Conservation (phyloP, 2,329 filamentous ascomycete species). For the Fusarium irregulare region DNA sequence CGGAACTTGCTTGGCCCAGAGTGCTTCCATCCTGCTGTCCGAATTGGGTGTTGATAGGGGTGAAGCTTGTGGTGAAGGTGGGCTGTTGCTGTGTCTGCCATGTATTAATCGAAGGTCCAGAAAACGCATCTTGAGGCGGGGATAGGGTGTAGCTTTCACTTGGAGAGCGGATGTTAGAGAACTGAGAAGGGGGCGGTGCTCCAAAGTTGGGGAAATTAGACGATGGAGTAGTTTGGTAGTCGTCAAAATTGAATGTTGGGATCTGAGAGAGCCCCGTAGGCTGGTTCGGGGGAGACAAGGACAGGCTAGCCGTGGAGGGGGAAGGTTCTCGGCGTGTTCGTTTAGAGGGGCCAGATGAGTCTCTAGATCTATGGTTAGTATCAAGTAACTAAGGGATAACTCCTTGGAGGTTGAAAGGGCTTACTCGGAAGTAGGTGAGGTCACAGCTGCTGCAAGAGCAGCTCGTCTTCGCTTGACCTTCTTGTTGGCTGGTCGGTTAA, state of each 20-base stretch:
- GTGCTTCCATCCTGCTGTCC: background rate
- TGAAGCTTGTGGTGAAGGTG: constrained; percentile 5
- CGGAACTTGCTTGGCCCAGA: background rate
- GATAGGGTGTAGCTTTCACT: background rate
- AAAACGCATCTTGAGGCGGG: background rate
- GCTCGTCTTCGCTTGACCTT: constrained; percentile 28
- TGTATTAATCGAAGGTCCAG: background rate
- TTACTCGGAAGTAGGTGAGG: constrained; percentile 15
- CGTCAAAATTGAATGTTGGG: background rate
- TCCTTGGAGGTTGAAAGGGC: background rate
- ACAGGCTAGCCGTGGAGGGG: background rate
- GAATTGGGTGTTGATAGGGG: constrained; percentile 9
- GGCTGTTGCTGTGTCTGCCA: constrained; percentile 3
- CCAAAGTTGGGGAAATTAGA: background rate
- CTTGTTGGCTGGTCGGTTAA: constrained; percentile 26
- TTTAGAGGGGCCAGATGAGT: background rate
- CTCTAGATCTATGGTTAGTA: constrained; percentile 9
- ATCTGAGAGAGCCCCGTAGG: background rate
- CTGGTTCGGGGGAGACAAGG: background rate
- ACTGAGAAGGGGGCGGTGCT: background rate
- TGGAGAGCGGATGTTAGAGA: constrained; percentile 3
- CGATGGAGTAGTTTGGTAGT: too few relatives aligned
- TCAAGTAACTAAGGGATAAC: background rate
- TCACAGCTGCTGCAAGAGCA: background rate
- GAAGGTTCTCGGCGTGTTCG: background rate